Conservation (phyloP, 2,329 filamentous ascomycete genomes). For the Trichoderma koningiopsis region DNA sequence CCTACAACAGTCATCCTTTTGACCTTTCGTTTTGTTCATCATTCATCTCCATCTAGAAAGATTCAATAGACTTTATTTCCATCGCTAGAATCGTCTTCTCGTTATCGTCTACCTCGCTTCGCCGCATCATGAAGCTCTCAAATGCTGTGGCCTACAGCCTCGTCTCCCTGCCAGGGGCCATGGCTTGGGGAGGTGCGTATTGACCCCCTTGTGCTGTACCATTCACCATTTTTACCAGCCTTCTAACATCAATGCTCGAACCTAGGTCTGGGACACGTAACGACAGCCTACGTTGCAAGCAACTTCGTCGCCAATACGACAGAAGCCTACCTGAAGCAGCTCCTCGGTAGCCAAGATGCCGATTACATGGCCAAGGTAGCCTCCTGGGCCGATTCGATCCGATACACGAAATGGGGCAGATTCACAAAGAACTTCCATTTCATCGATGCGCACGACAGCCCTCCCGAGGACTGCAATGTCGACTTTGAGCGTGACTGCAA, state of each 20-base stretch:
- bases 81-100: neutral
- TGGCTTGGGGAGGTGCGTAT: constrained; percentile 48
- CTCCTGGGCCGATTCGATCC: constrained; percentile 67
- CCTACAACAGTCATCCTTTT: constrained; percentile 1
- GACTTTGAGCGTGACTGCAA: constrained; percentile 64
- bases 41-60: neutral
- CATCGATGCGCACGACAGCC: constrained; percentile 67
- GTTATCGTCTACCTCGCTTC: neutral
- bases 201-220: neutral
- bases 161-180: constrained; percentile 39
- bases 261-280: constrained; percentile 64
- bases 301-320: constrained; percentile 61
- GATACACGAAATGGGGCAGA: constrained; percentile 64
- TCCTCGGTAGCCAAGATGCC: constrained; percentile 56
- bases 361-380: constrained; percentile 65
- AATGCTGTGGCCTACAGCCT: constrained; percentile 37
- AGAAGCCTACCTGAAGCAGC: constrained; percentile 56
- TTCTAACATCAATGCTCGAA: neutral
- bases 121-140: constrained; percentile 39
- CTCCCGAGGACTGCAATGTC: constrained; percentile 59
- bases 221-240: neutral
- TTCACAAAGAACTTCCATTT: constrained; percentile 68
- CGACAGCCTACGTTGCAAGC: constrained; percentile 64
- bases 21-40: neutral
- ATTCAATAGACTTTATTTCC: neutral